Conservation (phyloP, 1,284 basidiomycete genomes). For the Pseudozyma hubeiensis region DNA sequence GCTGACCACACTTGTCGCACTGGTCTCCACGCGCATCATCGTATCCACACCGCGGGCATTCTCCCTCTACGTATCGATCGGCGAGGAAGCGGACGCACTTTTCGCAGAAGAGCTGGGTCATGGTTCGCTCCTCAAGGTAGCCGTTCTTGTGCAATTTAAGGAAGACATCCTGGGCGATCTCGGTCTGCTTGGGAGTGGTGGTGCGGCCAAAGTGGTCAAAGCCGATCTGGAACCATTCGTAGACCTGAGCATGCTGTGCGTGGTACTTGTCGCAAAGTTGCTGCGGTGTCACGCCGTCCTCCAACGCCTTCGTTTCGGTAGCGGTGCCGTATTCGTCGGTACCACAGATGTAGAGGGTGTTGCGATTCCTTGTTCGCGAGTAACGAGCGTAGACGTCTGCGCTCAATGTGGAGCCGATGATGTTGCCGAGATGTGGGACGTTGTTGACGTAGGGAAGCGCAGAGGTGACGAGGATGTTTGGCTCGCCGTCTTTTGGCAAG, state of each 20-base stretch:
- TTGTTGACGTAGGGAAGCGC: slow-evolving; percentile 98
- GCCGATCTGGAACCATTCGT: slow-evolving; percentile 91
- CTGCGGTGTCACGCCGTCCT: slow-evolving; percentile 87
- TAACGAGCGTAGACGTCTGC: slow-evolving; percentile 96
- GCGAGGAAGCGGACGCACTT: slow-evolving; percentile 64
- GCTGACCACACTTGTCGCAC: slow-evolving; percentile 93
- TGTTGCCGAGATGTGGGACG: slow-evolving; percentile 97
- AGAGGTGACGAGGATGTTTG: slow-evolving; percentile 84
- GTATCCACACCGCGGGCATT: slow-evolving; percentile 67
- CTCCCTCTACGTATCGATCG: slow-evolving; percentile 67
- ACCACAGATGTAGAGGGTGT: slow-evolving; percentile 84
- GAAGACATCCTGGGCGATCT: slow-evolving; percentile 70
- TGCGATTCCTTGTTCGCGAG: slow-evolving; percentile 72
- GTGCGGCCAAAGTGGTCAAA: slow-evolving; percentile 98
- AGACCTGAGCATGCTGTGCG: slow-evolving; percentile 88
- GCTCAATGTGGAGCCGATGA: slow-evolving; percentile 94
- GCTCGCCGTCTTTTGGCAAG: slow-evolving; percentile 58
- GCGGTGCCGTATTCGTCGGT: slow-evolving; percentile 99
- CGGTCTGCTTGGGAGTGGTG: slow-evolving; percentile 88
- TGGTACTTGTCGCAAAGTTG: slow-evolving; percentile 95
- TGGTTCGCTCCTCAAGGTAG: slow-evolving; percentile 64
- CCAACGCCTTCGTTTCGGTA: slow-evolving; percentile 95
- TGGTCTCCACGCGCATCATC: slow-evolving; percentile 95
- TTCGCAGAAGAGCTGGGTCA: slow-evolving; percentile 66
- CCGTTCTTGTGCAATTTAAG: slow-evolving; percentile 65